Evolutionary conservation across 2,329 filamentous ascomycete genomes (phyloP).

Genomic region (Paecilomyces niveus): DNA sequence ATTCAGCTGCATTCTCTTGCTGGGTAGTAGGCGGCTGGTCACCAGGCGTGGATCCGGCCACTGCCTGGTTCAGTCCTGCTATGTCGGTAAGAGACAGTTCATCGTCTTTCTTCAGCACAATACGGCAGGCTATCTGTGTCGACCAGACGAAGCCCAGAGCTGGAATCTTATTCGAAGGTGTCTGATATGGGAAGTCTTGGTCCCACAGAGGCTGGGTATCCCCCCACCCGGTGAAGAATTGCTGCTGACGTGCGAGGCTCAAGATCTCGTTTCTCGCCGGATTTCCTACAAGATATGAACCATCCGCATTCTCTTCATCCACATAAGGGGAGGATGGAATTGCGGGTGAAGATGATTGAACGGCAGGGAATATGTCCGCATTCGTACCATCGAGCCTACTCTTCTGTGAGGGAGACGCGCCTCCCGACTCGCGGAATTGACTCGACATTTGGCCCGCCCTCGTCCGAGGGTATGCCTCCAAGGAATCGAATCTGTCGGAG

Average conservation of each 20-base stretch:
- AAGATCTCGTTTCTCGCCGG: slow-evolving; percentile 48
- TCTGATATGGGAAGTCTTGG: background rate
- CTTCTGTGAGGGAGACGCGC: slow-evolving; percentile 15
- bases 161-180: slow-evolving; percentile 63
- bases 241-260: slow-evolving; percentile 78
- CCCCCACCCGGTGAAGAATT: slow-evolving; percentile 95
- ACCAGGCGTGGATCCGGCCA: slow-evolving; percentile 6
- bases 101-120: slow-evolving; percentile 70
- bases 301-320: slow-evolving; percentile 21
- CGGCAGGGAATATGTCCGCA: background rate
- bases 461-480: slow-evolving; percentile 10
- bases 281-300: slow-evolving; percentile 32
- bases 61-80: background rate
- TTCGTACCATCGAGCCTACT: background rate
- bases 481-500: slow-evolving; percentile 66
- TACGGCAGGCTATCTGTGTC: slow-evolving; percentile 75
- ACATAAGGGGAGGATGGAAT: slow-evolving; percentile 21
- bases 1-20: background rate
- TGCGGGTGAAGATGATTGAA: slow-evolving; percentile 18
- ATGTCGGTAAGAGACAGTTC: slow-evolving; percentile 9
- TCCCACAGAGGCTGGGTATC: slow-evolving; percentile 40
- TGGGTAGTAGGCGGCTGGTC: slow-evolving; percentile 3
- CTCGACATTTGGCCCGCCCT: slow-evolving; percentile 4
- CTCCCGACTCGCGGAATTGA: slow-evolving; percentile 11
- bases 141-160: slow-evolving; percentile 85